A percentile compares a stretch with the other conserved stretches of the same genome.
Conservation (phyloP, 495 filamentous ascomycete genomes). For the Beverwykella pulmonaria region DNA sequence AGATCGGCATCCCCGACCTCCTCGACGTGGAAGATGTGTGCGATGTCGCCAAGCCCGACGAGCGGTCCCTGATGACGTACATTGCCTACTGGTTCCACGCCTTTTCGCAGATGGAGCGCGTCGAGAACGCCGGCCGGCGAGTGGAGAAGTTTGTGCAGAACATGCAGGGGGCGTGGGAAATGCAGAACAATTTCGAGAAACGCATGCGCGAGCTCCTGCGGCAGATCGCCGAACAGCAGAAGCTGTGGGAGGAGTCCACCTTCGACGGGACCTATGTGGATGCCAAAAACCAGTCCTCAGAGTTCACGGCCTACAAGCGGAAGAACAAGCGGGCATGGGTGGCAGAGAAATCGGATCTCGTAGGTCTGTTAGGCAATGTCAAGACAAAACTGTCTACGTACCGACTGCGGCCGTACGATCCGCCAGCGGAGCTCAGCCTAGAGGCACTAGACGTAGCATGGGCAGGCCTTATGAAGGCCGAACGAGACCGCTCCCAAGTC, state of each 20-base stretch:
- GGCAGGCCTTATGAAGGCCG: slow-evolving; percentile 72
- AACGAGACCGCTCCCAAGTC: slow-evolving; percentile 82
- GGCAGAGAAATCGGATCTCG: slow-evolving; percentile 93
- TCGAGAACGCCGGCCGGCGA: slow-evolving; percentile 92
- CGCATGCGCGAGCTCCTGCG: slow-evolving; percentile 79
- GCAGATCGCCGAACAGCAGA: slow-evolving; percentile 70
- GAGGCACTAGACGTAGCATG: slow-evolving; percentile 83
- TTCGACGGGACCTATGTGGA: slow-evolving; percentile 93
- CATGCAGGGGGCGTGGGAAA: slow-evolving; percentile 99
- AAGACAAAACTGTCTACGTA: slow-evolving; percentile 98
- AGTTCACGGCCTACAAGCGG: slow-evolving; percentile 85
- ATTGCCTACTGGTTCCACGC: slow-evolving; percentile 99
- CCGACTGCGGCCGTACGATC: slow-evolving; percentile 84
- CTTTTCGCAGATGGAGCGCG: slow-evolving; percentile 95
- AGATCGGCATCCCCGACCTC: slow-evolving; percentile 94
- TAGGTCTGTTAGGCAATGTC: slow-evolving; percentile 93
- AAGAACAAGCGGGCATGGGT: slow-evolving; percentile 92
- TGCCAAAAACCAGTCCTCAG: slow-evolving; percentile 79
- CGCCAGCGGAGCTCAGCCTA: slow-evolving; percentile 75
- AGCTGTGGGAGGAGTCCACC: slow-evolving; percentile 72
- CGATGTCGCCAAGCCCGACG: slow-evolving; percentile 93
- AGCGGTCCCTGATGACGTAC: slow-evolving; percentile 97
- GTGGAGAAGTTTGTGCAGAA: slow-evolving; percentile 98
- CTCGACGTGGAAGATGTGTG: slow-evolving; percentile 98
- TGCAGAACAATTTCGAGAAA: slow-evolving; percentile 93